Base-by-base conservation (phyloP, 1,139 yeast genomes). In the Entelexis paramagnoliae region DNA sequence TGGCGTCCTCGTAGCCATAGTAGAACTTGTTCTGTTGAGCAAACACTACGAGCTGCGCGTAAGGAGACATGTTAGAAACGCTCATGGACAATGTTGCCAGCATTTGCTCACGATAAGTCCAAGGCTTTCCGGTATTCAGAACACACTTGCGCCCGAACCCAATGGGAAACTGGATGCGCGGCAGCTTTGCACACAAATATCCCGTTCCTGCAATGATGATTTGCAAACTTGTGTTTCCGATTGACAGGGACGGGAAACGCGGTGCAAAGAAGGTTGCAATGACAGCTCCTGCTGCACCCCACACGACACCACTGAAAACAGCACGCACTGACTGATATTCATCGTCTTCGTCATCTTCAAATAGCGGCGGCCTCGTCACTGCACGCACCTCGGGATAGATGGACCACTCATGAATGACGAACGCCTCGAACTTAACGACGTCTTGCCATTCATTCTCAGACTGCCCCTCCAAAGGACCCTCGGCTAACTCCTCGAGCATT, bases 81-180 rank as follows among this genome's bases (percentile, higher is more conserved):
- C 48, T n/a, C 51, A 54, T 47, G 7, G 44, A 42, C 13, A 41
- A 22, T 0, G 67, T 77, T 3, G 62, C 61, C 10, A 71, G 67
- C 30, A 69, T 64, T 63, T 79, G 83, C 63, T 79, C 84, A 64
- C 79, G 79, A 58, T 75, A 68, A 59, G 77, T 76, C 68, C 78
- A 79, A 32, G 49, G 42, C 11, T 57, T 52, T 35, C 54, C 46
- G 30, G 55, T 54, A 5, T 82, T 81, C 26, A 56, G 50, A 13
- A 54, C 41, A 9, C 41, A 14, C 13, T 24, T 52, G 24, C 33
- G 38, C 2, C 49, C 49, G 17, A 38, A 46, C 2, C 49, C 49
- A 14, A 17, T 4, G 7, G 44, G 45, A 11, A 46, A 5, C 17
- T 16, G 8, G 4, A 29, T 11, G 17, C 39, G 44, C 3, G 49